These are phyloP conservation scores for Coemansia sp. DNA, from an alignment of 192 early-diverging fungal species.

Conservation along the genomic window DNA sequence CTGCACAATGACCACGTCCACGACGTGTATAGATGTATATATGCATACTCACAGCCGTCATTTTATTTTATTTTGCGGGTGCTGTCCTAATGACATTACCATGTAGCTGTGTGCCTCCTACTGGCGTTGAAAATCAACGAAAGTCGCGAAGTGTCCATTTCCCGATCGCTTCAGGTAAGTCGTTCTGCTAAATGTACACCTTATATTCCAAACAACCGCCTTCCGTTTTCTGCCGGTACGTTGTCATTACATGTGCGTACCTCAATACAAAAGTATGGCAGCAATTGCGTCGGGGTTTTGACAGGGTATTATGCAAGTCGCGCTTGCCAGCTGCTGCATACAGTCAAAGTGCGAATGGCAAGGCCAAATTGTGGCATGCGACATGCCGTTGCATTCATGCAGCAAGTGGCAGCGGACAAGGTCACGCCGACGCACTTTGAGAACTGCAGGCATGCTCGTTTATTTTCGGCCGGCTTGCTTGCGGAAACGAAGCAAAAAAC, in stretches of 20 bases:
- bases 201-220: background rate
- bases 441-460: background rate
- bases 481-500: background rate
- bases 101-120: constrained; percentile 44
- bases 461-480: background rate
- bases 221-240: background rate
- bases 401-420: constrained; percentile 1
- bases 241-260: no score
- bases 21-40: constrained; percentile 3
- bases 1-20: constrained; percentile 3
- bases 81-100: background rate
- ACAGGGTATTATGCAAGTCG: background rate
- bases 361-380: constrained; percentile 17
- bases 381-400: constrained; percentile 17
- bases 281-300: background rate
- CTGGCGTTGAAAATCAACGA: constrained; percentile 54
- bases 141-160: constrained; percentile 46
- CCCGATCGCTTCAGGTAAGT: constrained; percentile 52
- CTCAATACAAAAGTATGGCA: background rate
- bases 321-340: background rate
- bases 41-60: background rate
- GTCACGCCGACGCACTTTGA: constrained; percentile 1
- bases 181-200: background rate
- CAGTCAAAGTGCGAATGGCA: background rate
- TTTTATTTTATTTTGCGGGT: background rate